Percentiles rank a stretch among this genome's conserved stretches.
These are phyloP conservation scores for Pythium periplocum DNA, from an alignment of 352 stramenopile genomes.

Conservation along the genomic window DNA sequence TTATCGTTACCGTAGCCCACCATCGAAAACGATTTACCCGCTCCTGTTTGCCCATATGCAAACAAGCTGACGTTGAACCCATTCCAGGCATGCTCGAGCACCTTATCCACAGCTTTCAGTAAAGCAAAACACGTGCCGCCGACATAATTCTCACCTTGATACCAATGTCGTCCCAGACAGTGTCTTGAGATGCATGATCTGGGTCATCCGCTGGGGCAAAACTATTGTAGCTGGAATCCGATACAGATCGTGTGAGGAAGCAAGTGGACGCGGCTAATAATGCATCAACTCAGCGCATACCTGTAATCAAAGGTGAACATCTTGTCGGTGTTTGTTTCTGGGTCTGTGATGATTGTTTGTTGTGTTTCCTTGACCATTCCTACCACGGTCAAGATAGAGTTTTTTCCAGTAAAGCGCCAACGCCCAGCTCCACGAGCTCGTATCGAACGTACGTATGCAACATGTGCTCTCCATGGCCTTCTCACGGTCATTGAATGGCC, in stretches of 20 bases:
- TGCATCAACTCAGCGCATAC: slow-evolving; percentile 8
- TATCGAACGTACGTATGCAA: slow-evolving; percentile 50
- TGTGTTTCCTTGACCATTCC: slow-evolving; percentile 77
- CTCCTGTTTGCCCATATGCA: slow-evolving; percentile 83
- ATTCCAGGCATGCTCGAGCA: slow-evolving; percentile 87
- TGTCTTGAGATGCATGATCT: slow-evolving; percentile 71
- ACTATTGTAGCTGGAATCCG: slow-evolving; percentile 65
- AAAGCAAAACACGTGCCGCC: no score
- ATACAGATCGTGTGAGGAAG: no score
- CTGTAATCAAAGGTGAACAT: slow-evolving; percentile 88
- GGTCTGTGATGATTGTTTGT: slow-evolving; percentile 82
- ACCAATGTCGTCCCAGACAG: slow-evolving; percentile 83
- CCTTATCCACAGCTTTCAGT: slow-evolving; percentile 13
- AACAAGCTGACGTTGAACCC: slow-evolving; percentile 89
- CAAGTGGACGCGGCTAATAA: no score
- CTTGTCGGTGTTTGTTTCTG: slow-evolving; percentile 68
- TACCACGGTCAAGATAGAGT: slow-evolving; percentile 6
- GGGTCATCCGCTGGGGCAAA: slow-evolving; percentile 51
- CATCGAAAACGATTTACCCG: slow-evolving; percentile 86
- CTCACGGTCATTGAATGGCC: slow-evolving; percentile 80
- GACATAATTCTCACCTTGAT: slow-evolving; percentile 33
- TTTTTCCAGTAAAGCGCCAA: no score
- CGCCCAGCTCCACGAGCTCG: no score
- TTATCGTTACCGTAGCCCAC: slow-evolving; percentile 78
- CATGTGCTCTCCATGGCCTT: slow-evolving; percentile 61